Percentiles rank a stretch among this genome's conserved stretches.
Evolutionary conservation across 2,329 filamentous ascomycete species (phyloP).

Genomic region (Fusarium sp.): DNA sequence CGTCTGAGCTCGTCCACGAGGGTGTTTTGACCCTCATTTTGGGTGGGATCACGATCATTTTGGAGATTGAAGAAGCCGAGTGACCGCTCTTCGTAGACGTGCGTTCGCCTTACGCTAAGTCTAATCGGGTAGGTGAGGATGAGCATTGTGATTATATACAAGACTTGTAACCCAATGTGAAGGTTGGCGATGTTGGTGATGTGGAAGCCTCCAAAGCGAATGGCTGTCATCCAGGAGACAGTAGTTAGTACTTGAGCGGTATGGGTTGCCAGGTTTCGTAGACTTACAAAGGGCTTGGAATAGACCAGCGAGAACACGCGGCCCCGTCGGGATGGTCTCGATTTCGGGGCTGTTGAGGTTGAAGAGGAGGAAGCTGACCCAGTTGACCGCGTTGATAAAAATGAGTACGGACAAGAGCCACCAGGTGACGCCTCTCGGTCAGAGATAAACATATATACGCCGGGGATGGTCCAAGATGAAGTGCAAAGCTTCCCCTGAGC

Average conservation of each 20-base stretch:
- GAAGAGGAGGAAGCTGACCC: neutral
- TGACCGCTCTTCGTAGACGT: neutral
- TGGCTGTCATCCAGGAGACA: neutral
- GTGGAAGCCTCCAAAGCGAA: neutral
- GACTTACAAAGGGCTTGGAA: neutral
- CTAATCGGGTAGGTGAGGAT: neutral
- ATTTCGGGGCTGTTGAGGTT: neutral
- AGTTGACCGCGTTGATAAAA: neutral
- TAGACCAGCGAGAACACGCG: neutral
- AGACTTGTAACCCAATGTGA: neutral
- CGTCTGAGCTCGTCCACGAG: neutral
- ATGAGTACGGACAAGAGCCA: neutral
- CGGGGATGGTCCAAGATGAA: neutral
- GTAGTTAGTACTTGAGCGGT: neutral
- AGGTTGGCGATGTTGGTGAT: neutral
- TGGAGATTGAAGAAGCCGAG: neutral
- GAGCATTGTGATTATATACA: neutral
- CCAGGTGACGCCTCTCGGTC: neutral
- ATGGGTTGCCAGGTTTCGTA: too few species aligned
- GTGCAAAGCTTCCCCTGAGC: neutral
- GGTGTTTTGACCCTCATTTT: neutral
- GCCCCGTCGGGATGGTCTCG: neutral
- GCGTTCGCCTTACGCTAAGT: neutral
- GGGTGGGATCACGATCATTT: neutral
- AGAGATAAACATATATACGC: neutral